Evolutionary conservation across 1,284 basidiomycete species (phyloP).

Genomic region (Ceratobasidium theobromae): DNA sequence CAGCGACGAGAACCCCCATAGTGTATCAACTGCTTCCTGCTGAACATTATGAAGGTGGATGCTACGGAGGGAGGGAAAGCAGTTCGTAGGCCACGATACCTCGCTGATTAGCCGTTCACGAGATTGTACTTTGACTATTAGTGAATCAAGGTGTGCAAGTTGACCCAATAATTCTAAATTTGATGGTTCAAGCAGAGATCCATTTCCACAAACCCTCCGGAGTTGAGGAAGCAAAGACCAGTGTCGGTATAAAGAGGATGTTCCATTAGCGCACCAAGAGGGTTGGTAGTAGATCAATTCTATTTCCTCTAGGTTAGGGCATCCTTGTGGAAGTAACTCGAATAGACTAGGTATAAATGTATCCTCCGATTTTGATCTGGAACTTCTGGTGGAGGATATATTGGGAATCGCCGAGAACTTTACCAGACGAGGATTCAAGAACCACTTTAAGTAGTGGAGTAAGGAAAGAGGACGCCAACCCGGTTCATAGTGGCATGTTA

Average conservation of each 20-base stretch:
- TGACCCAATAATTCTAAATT: neutral
- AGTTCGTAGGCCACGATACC: neutral
- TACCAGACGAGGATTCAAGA: neutral
- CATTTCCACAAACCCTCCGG: neutral
- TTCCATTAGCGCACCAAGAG: neutral
- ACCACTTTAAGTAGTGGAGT: neutral
- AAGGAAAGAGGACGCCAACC: neutral
- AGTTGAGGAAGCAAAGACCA: neutral
- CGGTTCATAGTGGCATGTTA: slow-evolving; percentile 1
- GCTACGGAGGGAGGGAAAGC: neutral
- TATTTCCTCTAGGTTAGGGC: slow-evolving; percentile 7
- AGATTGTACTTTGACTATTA: neutral
- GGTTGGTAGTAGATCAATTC: neutral
- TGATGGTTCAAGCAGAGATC: neutral
- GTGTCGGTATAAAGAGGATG: neutral
- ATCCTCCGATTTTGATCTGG: neutral
- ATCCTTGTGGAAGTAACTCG: neutral
- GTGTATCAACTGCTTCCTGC: neutral
- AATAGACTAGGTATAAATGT: neutral
- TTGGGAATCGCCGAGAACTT: neutral
- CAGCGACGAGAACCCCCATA: neutral
- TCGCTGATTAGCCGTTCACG: neutral
- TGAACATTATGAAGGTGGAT: neutral
- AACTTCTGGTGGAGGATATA: neutral
- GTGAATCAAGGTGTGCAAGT: neutral